Percentiles rank a stretch among this genome's conserved stretches.
Conservation (phyloP, 192 early-diverging fungal species). For the Diversispora epigaea region DNA sequence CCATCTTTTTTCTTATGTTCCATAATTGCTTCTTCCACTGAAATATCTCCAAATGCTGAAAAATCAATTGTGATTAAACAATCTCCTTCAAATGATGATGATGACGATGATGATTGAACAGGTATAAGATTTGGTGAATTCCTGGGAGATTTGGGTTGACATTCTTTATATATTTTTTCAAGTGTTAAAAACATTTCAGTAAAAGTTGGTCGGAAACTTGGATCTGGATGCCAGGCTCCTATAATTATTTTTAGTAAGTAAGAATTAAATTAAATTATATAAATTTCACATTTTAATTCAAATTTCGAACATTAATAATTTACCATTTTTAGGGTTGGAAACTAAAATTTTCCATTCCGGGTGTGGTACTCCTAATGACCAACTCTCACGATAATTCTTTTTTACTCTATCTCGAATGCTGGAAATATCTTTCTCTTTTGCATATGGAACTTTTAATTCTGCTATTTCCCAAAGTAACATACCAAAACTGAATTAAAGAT, state of each 20-base stretch:
- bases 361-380: background rate
- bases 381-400: background rate
- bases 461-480: constrained; percentile 25
- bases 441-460: constrained; percentile 16
- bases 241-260: background rate
- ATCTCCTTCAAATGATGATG: no score
- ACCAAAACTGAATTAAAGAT: constrained; percentile 1
- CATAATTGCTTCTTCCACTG: constrained; percentile 12
- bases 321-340: no score
- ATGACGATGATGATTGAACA: no score
- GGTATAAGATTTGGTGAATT: no score
- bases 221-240: background rate
- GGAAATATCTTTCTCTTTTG: background rate
- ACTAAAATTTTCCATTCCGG: background rate
- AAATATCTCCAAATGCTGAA: background rate
- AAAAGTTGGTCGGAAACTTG: background rate
- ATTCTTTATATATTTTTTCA: background rate
- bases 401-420: background rate
- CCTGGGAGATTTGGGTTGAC: no score
- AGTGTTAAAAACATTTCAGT: background rate
- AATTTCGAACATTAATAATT: no score
- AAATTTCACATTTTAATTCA: no score
- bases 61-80: background rate
- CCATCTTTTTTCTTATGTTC: constrained; percentile 4
- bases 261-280: background rate